A percentile compares a stretch with the other conserved stretches of the same genome.
phyloP scores from a whole-genome alignment of 2,329 filamentous ascomycete genomes.

The Calonectria ilicicola region DNA sequence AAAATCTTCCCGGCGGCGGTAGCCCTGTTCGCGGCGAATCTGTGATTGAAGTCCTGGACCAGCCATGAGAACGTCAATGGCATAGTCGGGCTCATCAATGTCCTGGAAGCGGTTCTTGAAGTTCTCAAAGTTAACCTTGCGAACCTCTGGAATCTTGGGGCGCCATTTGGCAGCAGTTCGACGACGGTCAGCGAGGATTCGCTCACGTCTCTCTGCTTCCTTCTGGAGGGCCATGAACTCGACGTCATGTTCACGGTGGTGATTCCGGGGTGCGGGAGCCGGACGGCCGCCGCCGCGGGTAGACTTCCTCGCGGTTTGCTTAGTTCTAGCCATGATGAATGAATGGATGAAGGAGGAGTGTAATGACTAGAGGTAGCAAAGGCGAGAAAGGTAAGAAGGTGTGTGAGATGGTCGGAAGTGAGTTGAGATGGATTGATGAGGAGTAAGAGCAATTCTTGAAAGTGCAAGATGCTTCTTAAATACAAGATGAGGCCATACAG shows the following conservation, averaged over 20 bases:
- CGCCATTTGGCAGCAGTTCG: conserved; percentile 53
- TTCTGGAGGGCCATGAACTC: conserved; percentile 47
- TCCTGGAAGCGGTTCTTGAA: conserved; percentile 57
- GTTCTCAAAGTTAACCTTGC: conserved; percentile 56
- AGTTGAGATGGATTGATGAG: neutral
- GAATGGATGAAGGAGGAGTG: neutral
- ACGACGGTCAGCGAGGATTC: conserved; percentile 50
- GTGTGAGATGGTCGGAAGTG: neutral
- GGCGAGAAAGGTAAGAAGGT: neutral
- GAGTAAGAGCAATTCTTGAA: neutral
- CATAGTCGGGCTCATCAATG: conserved; percentile 50
- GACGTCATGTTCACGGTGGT: conserved; percentile 42
- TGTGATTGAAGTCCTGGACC: conserved; percentile 50
- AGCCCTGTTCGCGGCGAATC: conserved; percentile 53
- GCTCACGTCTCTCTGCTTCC: conserved; percentile 52
- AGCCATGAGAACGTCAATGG: conserved; percentile 54
- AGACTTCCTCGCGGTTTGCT: conserved; percentile 4
- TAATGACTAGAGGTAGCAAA: neutral
- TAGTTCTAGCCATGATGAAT: conserved; percentile 32
- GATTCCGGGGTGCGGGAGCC: neutral
- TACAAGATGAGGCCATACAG: neutral
- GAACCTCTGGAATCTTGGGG: conserved; percentile 54
- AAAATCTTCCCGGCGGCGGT: conserved; percentile 51
- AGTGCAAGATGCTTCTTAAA: neutral
- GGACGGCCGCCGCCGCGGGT: conserved; percentile 28